These are phyloP conservation scores for Thraustochytrium striatum DNA, from an alignment of 352 stramenopile genomes.

Conservation along the genomic window DNA sequence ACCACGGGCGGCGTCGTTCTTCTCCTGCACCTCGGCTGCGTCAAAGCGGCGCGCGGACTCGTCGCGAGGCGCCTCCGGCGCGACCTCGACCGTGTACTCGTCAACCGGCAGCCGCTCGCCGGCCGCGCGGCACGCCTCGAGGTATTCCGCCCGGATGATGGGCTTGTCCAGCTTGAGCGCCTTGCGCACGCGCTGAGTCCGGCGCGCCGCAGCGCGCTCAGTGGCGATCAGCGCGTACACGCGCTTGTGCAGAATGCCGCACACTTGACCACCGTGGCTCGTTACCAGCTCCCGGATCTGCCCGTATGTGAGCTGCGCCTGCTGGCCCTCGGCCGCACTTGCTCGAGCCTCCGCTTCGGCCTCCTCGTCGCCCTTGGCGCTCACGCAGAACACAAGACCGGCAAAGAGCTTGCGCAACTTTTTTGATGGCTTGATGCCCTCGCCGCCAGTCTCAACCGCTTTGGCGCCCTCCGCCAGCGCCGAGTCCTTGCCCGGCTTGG, in stretches of 20 bases:
- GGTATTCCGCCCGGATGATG: constrained; percentile 21
- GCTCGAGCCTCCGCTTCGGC: not conserved
- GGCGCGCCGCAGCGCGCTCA: not conserved
- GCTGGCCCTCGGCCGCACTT: too few relatives aligned
- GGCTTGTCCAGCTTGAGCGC: constrained; percentile 29
- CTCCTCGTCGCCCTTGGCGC: not conserved
- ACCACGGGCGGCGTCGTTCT: not conserved
- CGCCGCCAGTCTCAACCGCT: too few relatives aligned
- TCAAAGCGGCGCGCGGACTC: not conserved
- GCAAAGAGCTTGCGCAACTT: too few relatives aligned
- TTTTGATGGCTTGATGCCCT: too few relatives aligned
- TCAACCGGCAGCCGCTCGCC: not conserved
- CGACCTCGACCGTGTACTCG: too few relatives aligned
- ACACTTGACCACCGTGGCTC: constrained; percentile 6
- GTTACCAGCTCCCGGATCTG: not conserved
- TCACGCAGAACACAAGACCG: too few relatives aligned
- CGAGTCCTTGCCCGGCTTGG: too few relatives aligned
- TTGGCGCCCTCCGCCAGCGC: too few relatives aligned
- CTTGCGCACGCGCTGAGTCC: constrained; percentile 49
- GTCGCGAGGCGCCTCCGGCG: not conserved
- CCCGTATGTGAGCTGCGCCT: not conserved
- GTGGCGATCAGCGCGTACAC: constrained; percentile 30
- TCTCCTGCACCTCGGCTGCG: not conserved
- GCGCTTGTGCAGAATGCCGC: constrained; percentile 21
- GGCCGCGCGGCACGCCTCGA: not conserved